Evolutionary conservation across 106 monocot species (phyloP), one percentile per base, ranked within the genome.

Genomic region (Apostasia shenzhenica): DNA sequence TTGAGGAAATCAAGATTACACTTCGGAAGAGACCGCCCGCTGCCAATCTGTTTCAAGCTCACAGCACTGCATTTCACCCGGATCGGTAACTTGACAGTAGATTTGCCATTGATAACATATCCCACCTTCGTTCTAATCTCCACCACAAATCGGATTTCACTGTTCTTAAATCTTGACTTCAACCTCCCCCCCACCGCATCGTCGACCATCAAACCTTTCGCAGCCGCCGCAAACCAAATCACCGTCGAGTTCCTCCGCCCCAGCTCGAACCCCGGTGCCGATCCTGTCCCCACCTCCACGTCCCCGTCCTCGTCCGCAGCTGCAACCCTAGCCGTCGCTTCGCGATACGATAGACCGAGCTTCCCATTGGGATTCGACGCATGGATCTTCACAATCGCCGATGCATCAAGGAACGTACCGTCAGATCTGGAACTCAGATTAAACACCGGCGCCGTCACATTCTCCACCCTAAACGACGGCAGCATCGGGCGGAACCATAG

Each of bases 401-500:
- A 41, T 44, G 76, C 71, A 63, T 82, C 73, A 51, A 91, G 75
- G 65, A 77, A 84, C n/a, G 77, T 72, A 44, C 79, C 86, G 64
- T 71, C 77, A 44, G 81, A 26, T 48, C 65, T 64, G 63, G 80
- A 37, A 6, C 75, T 55, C 65, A 85, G 57, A 51, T 70, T 70
- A 70, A 78, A 71, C 4, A 46, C 58, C 7, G 78, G 50, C 9
- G 61, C 44, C 8, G 71, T 69, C 55, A 83, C 42, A 40, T 78
- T 75, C 49, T 78, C 62, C 53, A 90, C 61, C 70, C 61, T 82
- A 76, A 85, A 83, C 2, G 83, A 63, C 0, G 83, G 85, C 44
- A 83, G 76, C 42, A 59, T 75, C 12, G 90, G 90, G 69, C 79
- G 82, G 76, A 83, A 90, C 64, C 75, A 90, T 57, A 90, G 69